These are phyloP conservation scores for Saccharum hybrid DNA, from an alignment of 202 grass and related monocot genomes.

Conservation along the genomic window DNA sequence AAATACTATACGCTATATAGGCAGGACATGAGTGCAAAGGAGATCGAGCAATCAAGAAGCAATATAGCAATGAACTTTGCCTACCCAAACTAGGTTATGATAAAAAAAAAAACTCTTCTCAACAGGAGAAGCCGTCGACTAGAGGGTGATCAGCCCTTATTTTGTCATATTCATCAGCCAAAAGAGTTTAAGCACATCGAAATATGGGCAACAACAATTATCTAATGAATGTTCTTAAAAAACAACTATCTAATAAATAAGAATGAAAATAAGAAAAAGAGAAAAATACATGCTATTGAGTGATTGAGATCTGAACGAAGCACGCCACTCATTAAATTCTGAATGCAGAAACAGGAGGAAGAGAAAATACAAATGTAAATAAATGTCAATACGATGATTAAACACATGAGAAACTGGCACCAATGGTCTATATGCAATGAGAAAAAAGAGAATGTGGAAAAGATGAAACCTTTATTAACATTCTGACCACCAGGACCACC, in stretches of 20 bases:
- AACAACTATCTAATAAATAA: constrained; percentile 22
- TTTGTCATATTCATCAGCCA: background rate
- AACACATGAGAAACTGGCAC: constrained; percentile 44
- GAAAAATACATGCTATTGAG: background rate
- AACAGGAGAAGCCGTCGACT: background rate
- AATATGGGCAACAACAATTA: background rate
- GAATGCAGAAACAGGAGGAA: constrained; percentile 25
- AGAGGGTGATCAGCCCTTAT: background rate
- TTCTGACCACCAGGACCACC: constrained; percentile 96
- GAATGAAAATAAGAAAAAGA: constrained; percentile 11
- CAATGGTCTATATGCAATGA: background rate
- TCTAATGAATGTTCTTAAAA: constrained; percentile 1
- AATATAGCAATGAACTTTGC: background rate
- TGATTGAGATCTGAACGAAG: constrained; percentile 5
- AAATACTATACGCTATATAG: background rate
- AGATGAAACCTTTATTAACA: constrained; percentile 86
- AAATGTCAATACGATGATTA: background rate
- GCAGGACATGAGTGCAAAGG: background rate
- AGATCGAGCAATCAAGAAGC: background rate
- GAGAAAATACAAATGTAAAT: background rate
- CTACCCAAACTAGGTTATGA: background rate
- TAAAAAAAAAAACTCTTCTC: background rate
- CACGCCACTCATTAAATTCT: background rate
- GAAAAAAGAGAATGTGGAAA: background rate
- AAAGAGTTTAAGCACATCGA: background rate